A percentile compares a stretch with the other conserved stretches of the same genome.
phyloP scores from a whole-genome alignment of 768 basidiomycete species.

The Podaxis rugospora region DNA sequence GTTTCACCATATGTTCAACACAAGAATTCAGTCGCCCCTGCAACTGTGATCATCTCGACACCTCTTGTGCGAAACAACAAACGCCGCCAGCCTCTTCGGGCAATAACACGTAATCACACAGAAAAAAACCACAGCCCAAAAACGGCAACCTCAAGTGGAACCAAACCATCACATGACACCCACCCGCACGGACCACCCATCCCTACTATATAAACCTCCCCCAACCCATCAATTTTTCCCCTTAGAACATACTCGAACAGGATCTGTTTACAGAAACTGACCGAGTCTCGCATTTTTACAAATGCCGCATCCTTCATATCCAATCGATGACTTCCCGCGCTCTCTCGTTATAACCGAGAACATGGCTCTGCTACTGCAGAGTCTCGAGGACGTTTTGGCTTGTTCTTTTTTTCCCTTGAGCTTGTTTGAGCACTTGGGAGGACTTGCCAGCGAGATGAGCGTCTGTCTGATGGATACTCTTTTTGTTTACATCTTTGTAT shows the following conservation, averaged over 20 bases:
- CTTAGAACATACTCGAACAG: slow-evolving; percentile 76
- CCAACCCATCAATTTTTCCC: slow-evolving; percentile 23
- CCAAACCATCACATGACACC: not conserved
- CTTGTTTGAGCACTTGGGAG: slow-evolving; percentile 26
- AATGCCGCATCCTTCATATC: slow-evolving; percentile 70
- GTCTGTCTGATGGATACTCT: slow-evolving; percentile 58
- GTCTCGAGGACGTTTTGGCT: slow-evolving; percentile 66
- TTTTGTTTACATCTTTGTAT: not conserved
- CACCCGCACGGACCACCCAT: slow-evolving; percentile 26
- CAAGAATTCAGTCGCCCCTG: too few relatives aligned
- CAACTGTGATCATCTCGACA: too few relatives aligned
- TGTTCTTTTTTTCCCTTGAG: slow-evolving; percentile 18
- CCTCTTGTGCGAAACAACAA: too few relatives aligned
- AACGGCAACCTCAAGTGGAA: too few relatives aligned
- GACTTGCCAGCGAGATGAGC: slow-evolving; percentile 49
- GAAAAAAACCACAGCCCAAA: too few relatives aligned
- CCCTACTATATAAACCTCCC: slow-evolving; percentile 21
- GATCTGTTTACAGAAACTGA: slow-evolving; percentile 81
- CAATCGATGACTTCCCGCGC: slow-evolving; percentile 64
- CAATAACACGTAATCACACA: too few relatives aligned
- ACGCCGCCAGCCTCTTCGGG: too few relatives aligned
- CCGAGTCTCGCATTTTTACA: slow-evolving; percentile 79
- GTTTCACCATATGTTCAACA: too few relatives aligned
- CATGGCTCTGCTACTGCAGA: slow-evolving; percentile 33
- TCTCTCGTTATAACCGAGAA: slow-evolving; percentile 66